These are phyloP conservation scores for Globisporangium recalcitrans DNA, from an alignment of 352 stramenopile species.

Conservation along the genomic window DNA sequence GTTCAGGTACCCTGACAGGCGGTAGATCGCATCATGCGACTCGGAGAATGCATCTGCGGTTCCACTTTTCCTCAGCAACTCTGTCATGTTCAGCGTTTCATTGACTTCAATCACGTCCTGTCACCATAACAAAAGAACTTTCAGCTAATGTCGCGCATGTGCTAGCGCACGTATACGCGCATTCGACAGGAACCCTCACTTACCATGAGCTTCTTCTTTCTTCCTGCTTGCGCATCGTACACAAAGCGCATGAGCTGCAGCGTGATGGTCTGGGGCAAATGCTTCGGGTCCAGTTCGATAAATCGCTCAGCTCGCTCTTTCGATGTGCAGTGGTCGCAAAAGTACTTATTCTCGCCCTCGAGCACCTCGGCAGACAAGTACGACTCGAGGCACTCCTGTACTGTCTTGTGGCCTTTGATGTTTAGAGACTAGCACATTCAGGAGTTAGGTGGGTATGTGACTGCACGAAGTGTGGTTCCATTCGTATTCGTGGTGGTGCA, in stretches of 20 bases:
- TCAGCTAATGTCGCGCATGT: not conserved
- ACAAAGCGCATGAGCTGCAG: slow-evolving; percentile 85
- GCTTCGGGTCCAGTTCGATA: slow-evolving; percentile 54
- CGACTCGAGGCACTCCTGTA: slow-evolving; percentile 65
- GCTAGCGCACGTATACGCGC: not conserved
- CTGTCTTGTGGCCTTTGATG: slow-evolving; percentile 74
- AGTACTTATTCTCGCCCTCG: slow-evolving; percentile 86
- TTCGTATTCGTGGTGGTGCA: not conserved
- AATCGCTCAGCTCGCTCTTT: slow-evolving; percentile 77
- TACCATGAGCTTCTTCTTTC: slow-evolving; percentile 86
- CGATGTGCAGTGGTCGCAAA: slow-evolving; percentile 63
- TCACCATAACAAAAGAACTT: not conserved
- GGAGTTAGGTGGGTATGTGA: not conserved
- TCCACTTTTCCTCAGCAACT: slow-evolving; percentile 45
- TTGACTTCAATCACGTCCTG: slow-evolving; percentile 84
- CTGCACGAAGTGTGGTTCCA: not conserved
- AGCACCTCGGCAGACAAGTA: slow-evolving; percentile 73
- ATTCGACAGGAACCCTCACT: not conserved
- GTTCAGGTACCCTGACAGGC: slow-evolving; percentile 72
- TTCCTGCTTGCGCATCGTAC: slow-evolving; percentile 64
- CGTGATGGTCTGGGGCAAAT: slow-evolving; percentile 63
- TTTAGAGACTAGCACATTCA: slow-evolving; percentile 53
- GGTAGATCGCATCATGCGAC: slow-evolving; percentile 46
- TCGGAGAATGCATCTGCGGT: slow-evolving; percentile 34
- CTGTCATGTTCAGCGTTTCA: slow-evolving; percentile 72